A percentile compares a stretch with the other conserved stretches of the same genome.
Conservation (phyloP, 2,329 filamentous ascomycete species). For the Ceratocystis colombiana region DNA sequence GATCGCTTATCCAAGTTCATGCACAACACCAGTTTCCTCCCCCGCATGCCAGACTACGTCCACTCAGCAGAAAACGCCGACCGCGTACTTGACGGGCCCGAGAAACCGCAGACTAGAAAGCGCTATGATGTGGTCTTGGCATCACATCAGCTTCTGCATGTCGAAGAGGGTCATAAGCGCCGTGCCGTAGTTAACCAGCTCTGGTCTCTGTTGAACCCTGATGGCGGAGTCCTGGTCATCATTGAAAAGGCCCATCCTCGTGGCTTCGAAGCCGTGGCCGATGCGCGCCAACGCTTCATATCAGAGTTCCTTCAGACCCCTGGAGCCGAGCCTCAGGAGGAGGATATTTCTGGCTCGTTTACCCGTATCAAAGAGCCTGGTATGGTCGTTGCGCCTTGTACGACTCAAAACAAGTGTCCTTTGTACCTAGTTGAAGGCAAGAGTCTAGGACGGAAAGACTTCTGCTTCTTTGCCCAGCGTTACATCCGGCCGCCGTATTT, state of each 20-base stretch:
- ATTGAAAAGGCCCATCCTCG: slow-evolving; percentile 85
- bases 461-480: slow-evolving; percentile 81
- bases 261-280: slow-evolving; percentile 85
- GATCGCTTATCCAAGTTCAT: slow-evolving; percentile 66
- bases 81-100: slow-evolving; percentile 48
- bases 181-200: slow-evolving; percentile 76
- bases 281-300: slow-evolving; percentile 68
- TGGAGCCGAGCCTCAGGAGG: slow-evolving; percentile 32
- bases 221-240: slow-evolving; percentile 77
- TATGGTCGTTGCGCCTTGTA: slow-evolving; percentile 66
- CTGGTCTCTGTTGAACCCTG: slow-evolving; percentile 73
- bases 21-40: slow-evolving; percentile 83
- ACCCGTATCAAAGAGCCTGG: slow-evolving; percentile 45
- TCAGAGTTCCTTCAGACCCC: slow-evolving; percentile 56
- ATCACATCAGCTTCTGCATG: slow-evolving; percentile 67
- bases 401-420: slow-evolving; percentile 77
- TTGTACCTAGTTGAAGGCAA: slow-evolving; percentile 71
- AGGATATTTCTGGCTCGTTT: slow-evolving; percentile 26
- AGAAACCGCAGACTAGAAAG: slow-evolving; percentile 53
- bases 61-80: slow-evolving; percentile 52
- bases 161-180: slow-evolving; percentile 65
- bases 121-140: slow-evolving; percentile 84
- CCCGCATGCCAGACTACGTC: slow-evolving; percentile 78
- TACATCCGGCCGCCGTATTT: slow-evolving; percentile 77
- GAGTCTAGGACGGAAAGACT: slow-evolving; percentile 68